Evolutionary conservation across 257 asterid species (phyloP), one percentile per base, ranked within the genome.

Genomic region (Ajuga chamaepitys): DNA sequence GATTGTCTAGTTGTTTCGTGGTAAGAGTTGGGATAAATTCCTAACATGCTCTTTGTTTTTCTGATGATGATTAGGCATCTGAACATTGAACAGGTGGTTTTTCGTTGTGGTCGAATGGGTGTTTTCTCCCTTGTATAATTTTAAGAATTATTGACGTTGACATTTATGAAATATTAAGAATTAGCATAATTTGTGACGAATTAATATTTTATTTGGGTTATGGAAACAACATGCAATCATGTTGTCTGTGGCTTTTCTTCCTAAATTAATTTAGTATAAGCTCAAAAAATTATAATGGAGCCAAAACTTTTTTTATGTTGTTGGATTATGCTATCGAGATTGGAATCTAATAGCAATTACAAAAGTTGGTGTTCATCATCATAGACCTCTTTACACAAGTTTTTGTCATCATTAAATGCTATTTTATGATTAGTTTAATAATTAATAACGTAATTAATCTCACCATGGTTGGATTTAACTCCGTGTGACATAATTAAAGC

Each of bases 361-460:
- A 41, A 77, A 65, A 35, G 75, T 41, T 65, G 66, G 68, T 78
- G 71, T 35, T 62, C 63, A 46, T 68, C 14, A 57, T 71, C 61
- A 55, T 25, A 20, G 56, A 56, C 38, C 13, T 67, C 42, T 62
- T 66, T 24, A 21, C 58, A n/a, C n/a, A n/a, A n/a, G n/a, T n/a
- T n/a, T n/a, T n/a, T 66, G 58, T 2, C 40, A 3, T 38, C 66
- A 21, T 44, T 13, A 17, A 28, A 58, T 44, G 44, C 26, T 18
- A 42, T 60, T 52, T 3, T 5, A 45, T 48, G 32, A 28, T 54
- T 26, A 53, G 21, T 13, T n/a, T 26, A 21, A 13, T 32, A 25
- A 56, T 11, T 32, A 65, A 62, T 35, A 55, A 16, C 56, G 18
- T 71, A 20, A 70, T 26, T 50, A 32, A 25, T 70, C 38, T 12